Conservation (phyloP, 2,329 filamentous ascomycete species). For the Chaetomiaceae sp. region DNA sequence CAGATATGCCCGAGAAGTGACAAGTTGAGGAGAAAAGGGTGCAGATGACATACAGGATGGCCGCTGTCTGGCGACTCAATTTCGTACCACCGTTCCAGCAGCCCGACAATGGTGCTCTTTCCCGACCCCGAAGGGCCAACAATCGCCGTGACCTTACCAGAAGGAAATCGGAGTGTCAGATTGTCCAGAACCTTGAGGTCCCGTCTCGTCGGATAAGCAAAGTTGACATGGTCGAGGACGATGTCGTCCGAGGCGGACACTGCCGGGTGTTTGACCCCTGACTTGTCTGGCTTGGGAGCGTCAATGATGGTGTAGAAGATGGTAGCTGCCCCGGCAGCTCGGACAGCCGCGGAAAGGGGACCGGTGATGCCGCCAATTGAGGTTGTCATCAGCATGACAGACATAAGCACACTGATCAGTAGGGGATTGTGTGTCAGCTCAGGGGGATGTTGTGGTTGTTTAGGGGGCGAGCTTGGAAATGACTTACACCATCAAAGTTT, state of each 20-base stretch:
- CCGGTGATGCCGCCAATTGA: constrained; percentile 53
- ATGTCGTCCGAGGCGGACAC: constrained; percentile 49
- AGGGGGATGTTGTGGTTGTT: too few species aligned
- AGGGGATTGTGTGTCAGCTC: not conserved
- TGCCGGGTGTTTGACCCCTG: constrained; percentile 41
- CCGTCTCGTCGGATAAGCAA: constrained; percentile 57
- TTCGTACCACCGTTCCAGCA: constrained; percentile 69
- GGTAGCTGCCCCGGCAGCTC: constrained; percentile 51
- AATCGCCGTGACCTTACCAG: constrained; percentile 72
- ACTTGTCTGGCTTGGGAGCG: constrained; percentile 35
- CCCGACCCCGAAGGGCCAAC: constrained; percentile 79
- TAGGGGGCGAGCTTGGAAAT: not conserved
- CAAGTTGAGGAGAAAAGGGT: too few species aligned
- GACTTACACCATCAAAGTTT: constrained; percentile 52
- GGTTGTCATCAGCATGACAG: constrained; percentile 54
- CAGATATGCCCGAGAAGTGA: not conserved
- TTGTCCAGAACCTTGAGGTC: constrained; percentile 46
- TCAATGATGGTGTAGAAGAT: constrained; percentile 52
- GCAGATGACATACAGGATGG: constrained; percentile 22
- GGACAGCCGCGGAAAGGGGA: constrained; percentile 51
- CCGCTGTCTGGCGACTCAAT: constrained; percentile 46
- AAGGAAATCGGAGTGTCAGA: constrained; percentile 49
- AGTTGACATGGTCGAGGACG: constrained; percentile 57
- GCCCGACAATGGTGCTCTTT: constrained; percentile 72
- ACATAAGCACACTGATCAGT: constrained; percentile 43